Evolutionary conservation across 1,284 basidiomycete genomes (phyloP), one percentile per base, ranked within the genome.

Genomic region (Moesziomyces parantarcticus): DNA sequence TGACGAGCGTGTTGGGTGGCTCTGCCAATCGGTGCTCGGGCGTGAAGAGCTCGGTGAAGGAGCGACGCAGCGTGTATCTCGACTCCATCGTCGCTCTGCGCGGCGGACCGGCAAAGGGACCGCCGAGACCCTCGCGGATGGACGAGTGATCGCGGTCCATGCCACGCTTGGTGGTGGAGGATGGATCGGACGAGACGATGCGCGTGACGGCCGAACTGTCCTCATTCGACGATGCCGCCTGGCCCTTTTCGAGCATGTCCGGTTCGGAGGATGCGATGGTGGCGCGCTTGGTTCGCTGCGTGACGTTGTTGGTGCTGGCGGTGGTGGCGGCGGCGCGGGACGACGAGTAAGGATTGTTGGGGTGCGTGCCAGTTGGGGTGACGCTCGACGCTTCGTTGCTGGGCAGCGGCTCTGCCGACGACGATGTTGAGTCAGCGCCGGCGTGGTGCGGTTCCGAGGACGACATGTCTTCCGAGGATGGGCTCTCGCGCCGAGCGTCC

Each of bases 31-130:
- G 58, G 40, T 71, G 69, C 32, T 80, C 76, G 20, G 78, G 78
- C 23, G 44, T 60, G 46, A 80, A 75, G 10, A 80, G 58, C 18
- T 70, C 65, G 39, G 61, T 72, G 50, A 80, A 78, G 20, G 78
- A 78, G 16, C 64, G 59, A 34, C 72, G 67, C 16, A 61, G 26
- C 3, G 69, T 72, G 3, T 52, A 34, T 29, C 58, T 63, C 4
- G 62, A 60, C 20, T 67, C 72, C 72, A 62, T 67, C 3, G 72
- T 75, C 20, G 67, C 72, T 47, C 67, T 53, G 16, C 72, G 67
- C 2, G 67, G 67, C 29, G 72, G 72, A n/a, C 72, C 67, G 3
- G 69, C 69, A 53, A 72, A 72, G 1, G 69, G 70, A 21, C 70
- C 70, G 5, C 64, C 70, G 2, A 73, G 56, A 16, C 70, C 70